phyloP scores from a whole-genome alignment of 2,329 filamentous ascomycete species.

The Clonostachys chloroleuca region DNA sequence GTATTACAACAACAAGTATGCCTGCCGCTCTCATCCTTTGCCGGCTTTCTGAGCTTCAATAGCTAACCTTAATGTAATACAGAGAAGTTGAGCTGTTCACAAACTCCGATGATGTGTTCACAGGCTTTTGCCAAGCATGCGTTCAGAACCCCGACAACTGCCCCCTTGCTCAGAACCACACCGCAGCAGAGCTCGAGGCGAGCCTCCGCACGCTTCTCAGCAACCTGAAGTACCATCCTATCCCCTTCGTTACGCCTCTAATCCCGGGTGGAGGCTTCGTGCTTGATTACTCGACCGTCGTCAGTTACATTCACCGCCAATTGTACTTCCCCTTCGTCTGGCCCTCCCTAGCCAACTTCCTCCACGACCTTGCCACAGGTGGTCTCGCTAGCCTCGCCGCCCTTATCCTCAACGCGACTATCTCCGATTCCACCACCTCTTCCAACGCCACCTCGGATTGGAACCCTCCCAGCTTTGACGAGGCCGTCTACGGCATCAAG shows the following conservation, averaged over 20 bases:
- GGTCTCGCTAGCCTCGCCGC: not conserved
- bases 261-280: conserved; percentile 5
- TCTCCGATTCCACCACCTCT: not conserved
- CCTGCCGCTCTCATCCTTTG: too few relatives aligned
- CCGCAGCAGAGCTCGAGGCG: conserved; percentile 24
- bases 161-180: conserved; percentile 19
- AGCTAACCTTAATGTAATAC: too few relatives aligned
- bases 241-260: conserved; percentile 7
- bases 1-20: conserved; percentile 15
- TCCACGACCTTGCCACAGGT: conserved; percentile 6
- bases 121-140: conserved; percentile 17
- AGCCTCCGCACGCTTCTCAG: conserved; percentile 19
- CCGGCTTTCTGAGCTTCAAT: too few relatives aligned
- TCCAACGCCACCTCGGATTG: not conserved
- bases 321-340: conserved; percentile 13
- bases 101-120: conserved; percentile 17
- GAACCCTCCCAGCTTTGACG: not conserved
- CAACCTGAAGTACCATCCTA: conserved; percentile 15
- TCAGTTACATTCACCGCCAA: conserved; percentile 5
- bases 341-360: conserved; percentile 5
- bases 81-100: conserved; percentile 15
- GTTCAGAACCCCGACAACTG: conserved; percentile 15
- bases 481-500: conserved; percentile 7
- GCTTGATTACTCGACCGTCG: conserved; percentile 15
- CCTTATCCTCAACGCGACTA: not conserved